Conservation (phyloP, 106 monocot species). For the Acorus calamus region DNA sequence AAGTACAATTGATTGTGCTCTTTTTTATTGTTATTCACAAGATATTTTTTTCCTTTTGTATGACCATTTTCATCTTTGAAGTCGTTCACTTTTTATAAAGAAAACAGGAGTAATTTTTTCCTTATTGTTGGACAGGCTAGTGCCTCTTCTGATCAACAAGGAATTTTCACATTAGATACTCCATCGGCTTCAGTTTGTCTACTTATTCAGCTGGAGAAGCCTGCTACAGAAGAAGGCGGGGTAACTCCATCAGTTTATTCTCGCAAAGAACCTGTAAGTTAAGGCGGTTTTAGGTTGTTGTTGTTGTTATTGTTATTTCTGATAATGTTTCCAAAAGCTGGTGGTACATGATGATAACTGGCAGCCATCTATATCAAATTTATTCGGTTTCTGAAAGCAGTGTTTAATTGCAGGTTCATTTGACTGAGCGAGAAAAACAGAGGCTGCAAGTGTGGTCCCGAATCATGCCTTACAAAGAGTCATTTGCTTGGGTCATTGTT, state of each 20-base stretch:
- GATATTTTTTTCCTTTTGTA: not conserved
- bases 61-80: not conserved
- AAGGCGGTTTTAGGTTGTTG: not conserved
- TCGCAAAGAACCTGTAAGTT: conserved; percentile 93
- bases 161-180: conserved; percentile 79
- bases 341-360: too few relatives aligned
- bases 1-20: not conserved
- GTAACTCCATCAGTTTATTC: conserved; percentile 87
- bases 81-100: too few relatives aligned
- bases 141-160: conserved; percentile 32
- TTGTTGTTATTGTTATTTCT: not conserved
- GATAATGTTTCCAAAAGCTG: not conserved
- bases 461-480: conserved; percentile 85
- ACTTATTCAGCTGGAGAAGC: conserved; percentile 88
- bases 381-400: too few relatives aligned
- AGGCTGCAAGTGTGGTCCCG: conserved; percentile 94
- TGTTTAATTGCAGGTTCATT: conserved; percentile 37
- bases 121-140: conserved; percentile 24
- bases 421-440: conserved; percentile 91
- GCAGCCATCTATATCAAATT: too few relatives aligned
- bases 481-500: conserved; percentile 90
- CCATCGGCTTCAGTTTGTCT: conserved; percentile 84
- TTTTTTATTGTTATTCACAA: not conserved
- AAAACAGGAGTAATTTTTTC: not conserved
- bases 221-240: conserved; percentile 95